phyloP scores from a whole-genome alignment of 257 asterid genomes.

The Linderniella brevidens region DNA sequence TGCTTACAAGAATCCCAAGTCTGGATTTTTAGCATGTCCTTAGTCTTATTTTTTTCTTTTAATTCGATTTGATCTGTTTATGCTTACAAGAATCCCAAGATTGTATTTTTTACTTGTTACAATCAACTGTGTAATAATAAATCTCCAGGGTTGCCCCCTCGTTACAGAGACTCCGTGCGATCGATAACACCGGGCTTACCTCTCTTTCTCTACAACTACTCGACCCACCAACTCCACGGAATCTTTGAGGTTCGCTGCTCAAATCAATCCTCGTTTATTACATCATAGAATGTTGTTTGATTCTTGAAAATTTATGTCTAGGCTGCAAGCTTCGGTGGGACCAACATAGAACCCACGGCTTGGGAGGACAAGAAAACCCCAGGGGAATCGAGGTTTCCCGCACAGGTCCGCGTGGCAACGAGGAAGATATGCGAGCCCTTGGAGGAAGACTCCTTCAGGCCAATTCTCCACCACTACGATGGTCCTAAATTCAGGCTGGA shows the following conservation, averaged over 20 bases:
- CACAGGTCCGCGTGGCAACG: slow-evolving; percentile 73
- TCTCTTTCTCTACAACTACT: slow-evolving; percentile 76
- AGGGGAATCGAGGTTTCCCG: slow-evolving; percentile 87
- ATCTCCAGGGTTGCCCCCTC: slow-evolving; percentile 72
- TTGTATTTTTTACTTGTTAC: too few relatives aligned
- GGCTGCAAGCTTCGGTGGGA: slow-evolving; percentile 95
- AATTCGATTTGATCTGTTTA: too few relatives aligned
- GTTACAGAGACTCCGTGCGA: slow-evolving; percentile 81
- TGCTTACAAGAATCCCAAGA: too few relatives aligned
- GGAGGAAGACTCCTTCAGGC: slow-evolving; percentile 94
- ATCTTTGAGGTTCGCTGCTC: slow-evolving; percentile 59
- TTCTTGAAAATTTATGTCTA: slow-evolving; percentile 3
- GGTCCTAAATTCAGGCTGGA: slow-evolving; percentile 99
- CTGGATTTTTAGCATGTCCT: too few relatives aligned
- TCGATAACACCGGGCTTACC: slow-evolving; percentile 88
- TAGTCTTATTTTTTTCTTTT: too few relatives aligned
- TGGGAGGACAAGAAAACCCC: slow-evolving; percentile 97
- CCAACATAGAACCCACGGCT: slow-evolving; percentile 81
- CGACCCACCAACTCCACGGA: slow-evolving; percentile 91
- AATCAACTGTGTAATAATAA: not conserved
- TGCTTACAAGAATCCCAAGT: too few relatives aligned
- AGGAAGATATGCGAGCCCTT: slow-evolving; percentile 80
- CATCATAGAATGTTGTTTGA: not conserved
- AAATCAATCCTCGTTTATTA: too few relatives aligned
- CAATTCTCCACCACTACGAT: slow-evolving; percentile 88